phyloP scores from a whole-genome alignment of 768 basidiomycete genomes.

The Boletus rubescentipes region DNA sequence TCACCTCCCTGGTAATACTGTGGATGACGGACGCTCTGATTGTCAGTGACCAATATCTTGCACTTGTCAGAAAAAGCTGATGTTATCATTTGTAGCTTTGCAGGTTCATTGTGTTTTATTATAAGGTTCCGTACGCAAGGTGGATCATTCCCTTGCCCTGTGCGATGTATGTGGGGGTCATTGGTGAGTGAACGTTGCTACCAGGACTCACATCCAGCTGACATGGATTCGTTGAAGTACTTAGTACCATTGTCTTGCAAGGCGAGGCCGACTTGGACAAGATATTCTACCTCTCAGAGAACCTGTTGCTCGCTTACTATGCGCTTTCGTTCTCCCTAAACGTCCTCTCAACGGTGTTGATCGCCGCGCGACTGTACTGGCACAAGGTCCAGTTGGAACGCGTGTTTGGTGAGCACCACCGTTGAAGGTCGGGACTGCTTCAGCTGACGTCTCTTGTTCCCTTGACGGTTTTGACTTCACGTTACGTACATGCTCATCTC shows the following conservation, averaged over 20 bases:
- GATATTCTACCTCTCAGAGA: conserved; percentile 23
- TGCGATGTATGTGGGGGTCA: conserved; percentile 23
- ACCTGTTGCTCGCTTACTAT: conserved; percentile 24
- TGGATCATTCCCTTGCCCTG: conserved; percentile 28
- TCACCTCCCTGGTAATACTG: conserved; percentile 25
- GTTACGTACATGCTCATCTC: background rate
- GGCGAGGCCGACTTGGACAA: conserved; percentile 15
- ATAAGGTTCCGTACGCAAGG: conserved; percentile 16
- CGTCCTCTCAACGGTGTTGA: conserved; percentile 22
- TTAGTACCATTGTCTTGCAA: conserved; percentile 21
- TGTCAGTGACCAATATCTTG: conserved; percentile 13
- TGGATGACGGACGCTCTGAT: conserved; percentile 33
- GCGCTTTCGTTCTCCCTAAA: conserved; percentile 25
- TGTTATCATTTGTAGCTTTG: conserved; percentile 10
- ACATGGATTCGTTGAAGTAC: conserved; percentile 4
- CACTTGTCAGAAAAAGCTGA: background rate
- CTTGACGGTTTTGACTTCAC: background rate
- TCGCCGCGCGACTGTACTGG: conserved; percentile 24
- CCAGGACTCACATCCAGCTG: background rate
- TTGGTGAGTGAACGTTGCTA: conserved; percentile 15
- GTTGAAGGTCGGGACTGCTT: background rate
- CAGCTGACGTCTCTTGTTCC: background rate
- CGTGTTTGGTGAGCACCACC: conserved; percentile 23
- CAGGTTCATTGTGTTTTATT: conserved; percentile 27
- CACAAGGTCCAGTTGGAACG: conserved; percentile 25